Evolutionary conservation across 2,329 filamentous ascomycete species (phyloP).

Genomic region (Ambrosiella cleistominuta): DNA sequence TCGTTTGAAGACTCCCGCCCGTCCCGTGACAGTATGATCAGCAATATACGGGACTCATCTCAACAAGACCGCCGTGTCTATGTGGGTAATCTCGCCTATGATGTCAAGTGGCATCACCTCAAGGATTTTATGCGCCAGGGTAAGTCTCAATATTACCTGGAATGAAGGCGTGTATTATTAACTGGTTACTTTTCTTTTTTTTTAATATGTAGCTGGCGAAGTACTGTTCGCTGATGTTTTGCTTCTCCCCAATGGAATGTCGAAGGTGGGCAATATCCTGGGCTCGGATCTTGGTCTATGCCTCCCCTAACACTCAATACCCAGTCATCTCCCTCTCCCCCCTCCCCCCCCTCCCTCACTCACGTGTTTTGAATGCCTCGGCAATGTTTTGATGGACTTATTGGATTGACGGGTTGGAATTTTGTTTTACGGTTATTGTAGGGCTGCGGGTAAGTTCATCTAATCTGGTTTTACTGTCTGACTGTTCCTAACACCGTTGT

Average conservation of each 20-base stretch:
- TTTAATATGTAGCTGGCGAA: constrained; percentile 59
- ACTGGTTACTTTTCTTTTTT: background rate
- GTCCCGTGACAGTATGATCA: constrained; percentile 92
- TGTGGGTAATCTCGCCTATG: constrained; percentile 95
- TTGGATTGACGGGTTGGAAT: constrained; percentile 95
- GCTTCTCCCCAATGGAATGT: constrained; percentile 99
- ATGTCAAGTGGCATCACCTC: constrained; percentile 99
- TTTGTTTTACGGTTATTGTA: constrained; percentile 76
- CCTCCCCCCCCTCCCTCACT: constrained; percentile 46
- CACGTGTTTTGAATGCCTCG: constrained; percentile 25
- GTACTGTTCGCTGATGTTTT: constrained; percentile 99
- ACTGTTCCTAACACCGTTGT: background rate
- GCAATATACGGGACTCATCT: constrained; percentile 77
- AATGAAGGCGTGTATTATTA: background rate
- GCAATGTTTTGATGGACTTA: constrained; percentile 54
- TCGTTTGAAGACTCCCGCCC: constrained; percentile 67
- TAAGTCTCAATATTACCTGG: constrained; percentile 30
- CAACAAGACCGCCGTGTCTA: constrained; percentile 99
- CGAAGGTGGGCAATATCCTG: constrained; percentile 88
- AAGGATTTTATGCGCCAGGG: constrained; percentile 99
- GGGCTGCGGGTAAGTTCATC: constrained; percentile 87
- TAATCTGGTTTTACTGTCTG: background rate
- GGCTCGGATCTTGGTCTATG: constrained; percentile 26
- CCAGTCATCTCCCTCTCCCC: constrained; percentile 41
- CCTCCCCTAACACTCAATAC: constrained; percentile 3